Evolutionary conservation across 257 asterid species (phyloP), one percentile per base, ranked within the genome.

Genomic region (Gardenia jasminoides): DNA sequence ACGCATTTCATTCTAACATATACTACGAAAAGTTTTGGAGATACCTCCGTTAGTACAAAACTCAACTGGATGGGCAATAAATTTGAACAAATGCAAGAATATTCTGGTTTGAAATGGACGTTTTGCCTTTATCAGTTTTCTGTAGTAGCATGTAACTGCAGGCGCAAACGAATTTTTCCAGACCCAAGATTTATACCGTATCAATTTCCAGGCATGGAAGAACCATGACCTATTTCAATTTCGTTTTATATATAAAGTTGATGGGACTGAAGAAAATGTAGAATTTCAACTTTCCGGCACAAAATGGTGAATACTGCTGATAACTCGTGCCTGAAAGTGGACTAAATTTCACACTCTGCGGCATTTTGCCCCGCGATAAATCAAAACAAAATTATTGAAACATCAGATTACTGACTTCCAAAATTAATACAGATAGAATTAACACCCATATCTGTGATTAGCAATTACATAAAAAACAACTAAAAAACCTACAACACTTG

Each of bases 401-500:
- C 54, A 43, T 16, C 33, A 43, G 54, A 41, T 69, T 43, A 22
- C 20, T 69, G 12, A 41, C 28, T 39, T 24, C 7, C 78, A 43
- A 39, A 59, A 15, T 39, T 24, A 28, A 46, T 74, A 59, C 59
- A 59, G 44, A 75, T 75, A 67, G 44, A 59, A 75, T 24, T 24
- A 43, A 41, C 20, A 65, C 74, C 26, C 33, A 39, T 22, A 36
- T 67, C 72, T 67, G 48, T 67, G 50, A 39, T 36, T 67, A 67
- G 4, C 58, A 43, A n/a, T 44, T 70, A 44, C 26, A 54, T 44
- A 44, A 70, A 44, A 6, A 47, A 13, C 9, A 48, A 71, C 73
- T 12, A 76, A 43, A 76, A 76, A 76, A 20, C 79, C 79, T 62
- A 64, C 72, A 46, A 26, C 72, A 76, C 72, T n/a, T 0, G 4